phyloP scores from a whole-genome alignment of 768 basidiomycete genomes.

The Macrolepiota dolichaula region DNA sequence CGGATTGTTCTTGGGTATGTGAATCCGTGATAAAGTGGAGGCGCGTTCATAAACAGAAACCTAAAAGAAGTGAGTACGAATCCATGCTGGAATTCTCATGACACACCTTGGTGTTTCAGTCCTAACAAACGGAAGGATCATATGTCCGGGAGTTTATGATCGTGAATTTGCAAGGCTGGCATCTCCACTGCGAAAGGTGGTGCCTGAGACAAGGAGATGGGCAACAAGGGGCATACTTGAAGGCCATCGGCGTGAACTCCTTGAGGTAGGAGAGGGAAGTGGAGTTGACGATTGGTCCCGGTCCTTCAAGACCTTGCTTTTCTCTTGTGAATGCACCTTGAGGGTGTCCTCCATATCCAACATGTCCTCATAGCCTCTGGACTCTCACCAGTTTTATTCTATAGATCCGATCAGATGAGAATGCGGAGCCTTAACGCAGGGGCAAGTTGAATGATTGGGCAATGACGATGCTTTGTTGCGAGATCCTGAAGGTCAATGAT shows the following conservation, averaged over 20 bases:
- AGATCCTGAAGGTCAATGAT: slow-evolving; percentile 31
- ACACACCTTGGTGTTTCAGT: slow-evolving; percentile 32
- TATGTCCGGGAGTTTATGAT: slow-evolving; percentile 62
- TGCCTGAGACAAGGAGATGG: slow-evolving; percentile 60
- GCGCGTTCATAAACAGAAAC: slow-evolving; percentile 32
- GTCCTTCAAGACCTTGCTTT: slow-evolving; percentile 21
- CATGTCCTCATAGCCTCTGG: slow-evolving; percentile 44
- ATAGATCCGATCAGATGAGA: slow-evolving; percentile 54
- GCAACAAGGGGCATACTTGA: slow-evolving; percentile 36
- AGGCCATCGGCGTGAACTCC: neutral
- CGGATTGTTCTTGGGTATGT: slow-evolving; percentile 70
- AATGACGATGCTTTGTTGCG: slow-evolving; percentile 27
- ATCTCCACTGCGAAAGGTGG: slow-evolving; percentile 58
- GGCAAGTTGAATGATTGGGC: slow-evolving; percentile 27
- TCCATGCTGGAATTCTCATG: slow-evolving; percentile 1
- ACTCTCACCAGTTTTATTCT: slow-evolving; percentile 56
- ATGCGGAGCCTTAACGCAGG: slow-evolving; percentile 47
- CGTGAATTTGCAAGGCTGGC: slow-evolving; percentile 45
- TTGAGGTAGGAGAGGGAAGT: slow-evolving; percentile 1
- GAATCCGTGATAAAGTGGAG: slow-evolving; percentile 49
- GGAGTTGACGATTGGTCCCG: slow-evolving; percentile 13
- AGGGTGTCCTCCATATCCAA: slow-evolving; percentile 46
- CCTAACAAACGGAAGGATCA: slow-evolving; percentile 21
- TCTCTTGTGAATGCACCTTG: slow-evolving; percentile 17
- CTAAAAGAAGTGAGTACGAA: slow-evolving; percentile 25